Percentiles rank a stretch among this genome's conserved stretches.
Evolutionary conservation across 129 eudicot genomes (phyloP).

Genomic region (Flaveria sonorensis): DNA sequence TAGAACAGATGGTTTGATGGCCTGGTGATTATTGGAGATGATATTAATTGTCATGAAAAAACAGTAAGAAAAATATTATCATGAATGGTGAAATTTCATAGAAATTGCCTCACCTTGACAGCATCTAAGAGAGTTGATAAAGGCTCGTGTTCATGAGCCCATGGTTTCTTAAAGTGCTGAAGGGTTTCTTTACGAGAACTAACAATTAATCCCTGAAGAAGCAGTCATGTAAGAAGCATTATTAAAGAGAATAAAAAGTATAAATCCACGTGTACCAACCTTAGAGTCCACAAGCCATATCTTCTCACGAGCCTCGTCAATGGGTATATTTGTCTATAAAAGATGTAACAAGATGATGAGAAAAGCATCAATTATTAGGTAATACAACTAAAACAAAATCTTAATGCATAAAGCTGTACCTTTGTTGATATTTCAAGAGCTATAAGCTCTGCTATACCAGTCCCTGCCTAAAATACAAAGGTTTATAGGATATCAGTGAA

Average conservation of each 20-base stretch:
- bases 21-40: conserved; percentile 41
- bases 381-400: conserved; percentile 4
- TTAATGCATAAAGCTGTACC: conserved; percentile 40
- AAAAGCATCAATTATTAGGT: conserved; percentile 4
- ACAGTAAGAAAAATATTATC: neutral
- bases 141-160: conserved; percentile 95
- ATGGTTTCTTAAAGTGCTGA: conserved; percentile 88
- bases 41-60: neutral
- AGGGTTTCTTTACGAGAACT: conserved; percentile 80
- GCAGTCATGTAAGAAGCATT: conserved; percentile 20
- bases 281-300: conserved; percentile 95
- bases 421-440: conserved; percentile 92
- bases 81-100: neutral
- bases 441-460: conserved; percentile 91
- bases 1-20: conserved; percentile 80
- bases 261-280: conserved; percentile 45
- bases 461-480: conserved; percentile 69
- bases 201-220: conserved; percentile 79
- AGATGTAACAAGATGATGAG: neutral
- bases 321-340: conserved; percentile 55
- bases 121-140: conserved; percentile 68
- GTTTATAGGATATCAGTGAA: conserved; percentile 3
- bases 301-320: conserved; percentile 88
- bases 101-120: conserved; percentile 59
- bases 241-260: neutral